A percentile compares a stretch with the other conserved stretches of the same genome.
phyloP scores from a whole-genome alignment of 2,329 filamentous ascomycete genomes.

The Rhytidhysteron rufulum region DNA sequence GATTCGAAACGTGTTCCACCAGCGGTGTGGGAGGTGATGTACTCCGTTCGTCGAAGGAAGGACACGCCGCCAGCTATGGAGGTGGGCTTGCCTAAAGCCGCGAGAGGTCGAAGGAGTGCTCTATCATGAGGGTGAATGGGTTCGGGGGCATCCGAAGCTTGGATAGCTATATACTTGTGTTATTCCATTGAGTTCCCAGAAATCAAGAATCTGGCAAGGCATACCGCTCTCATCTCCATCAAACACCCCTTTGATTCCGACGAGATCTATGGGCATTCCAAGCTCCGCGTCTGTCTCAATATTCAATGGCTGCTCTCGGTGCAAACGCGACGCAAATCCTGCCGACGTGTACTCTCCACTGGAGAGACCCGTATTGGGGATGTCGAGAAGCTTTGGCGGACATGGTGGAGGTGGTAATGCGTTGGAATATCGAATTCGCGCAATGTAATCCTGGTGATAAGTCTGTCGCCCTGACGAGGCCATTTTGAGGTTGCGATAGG shows the following conservation, averaged over 20 bases:
- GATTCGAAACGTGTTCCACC: slow-evolving; percentile 46
- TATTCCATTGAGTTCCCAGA: slow-evolving; percentile 16
- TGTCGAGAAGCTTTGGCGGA: slow-evolving; percentile 93
- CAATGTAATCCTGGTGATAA: slow-evolving; percentile 94
- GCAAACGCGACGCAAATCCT: slow-evolving; percentile 82
- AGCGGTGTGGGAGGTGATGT: slow-evolving; percentile 63
- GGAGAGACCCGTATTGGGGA: slow-evolving; percentile 86
- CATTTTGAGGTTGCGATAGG: not conserved
- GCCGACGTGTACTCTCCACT: slow-evolving; percentile 87
- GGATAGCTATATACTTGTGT: slow-evolving; percentile 62
- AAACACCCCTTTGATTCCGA: slow-evolving; percentile 92
- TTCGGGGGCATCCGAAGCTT: slow-evolving; percentile 68
- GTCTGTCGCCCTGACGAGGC: slow-evolving; percentile 17
- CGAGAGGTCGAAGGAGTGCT: slow-evolving; percentile 75
- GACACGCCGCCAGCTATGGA: slow-evolving; percentile 74
- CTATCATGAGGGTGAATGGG: slow-evolving; percentile 79
- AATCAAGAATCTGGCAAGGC: slow-evolving; percentile 19
- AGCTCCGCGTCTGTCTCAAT: slow-evolving; percentile 97
- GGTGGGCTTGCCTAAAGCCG: slow-evolving; percentile 80
- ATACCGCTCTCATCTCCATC: slow-evolving; percentile 91
- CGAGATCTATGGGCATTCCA: slow-evolving; percentile 93
- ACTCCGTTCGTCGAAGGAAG: slow-evolving; percentile 93
- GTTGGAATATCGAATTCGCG: slow-evolving; percentile 92
- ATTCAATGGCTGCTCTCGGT: slow-evolving; percentile 87
- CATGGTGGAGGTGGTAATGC: slow-evolving; percentile 89